Base-by-base conservation (phyloP, 2,329 filamentous ascomycete genomes). In the Alternaria triticimaculans region DNA sequence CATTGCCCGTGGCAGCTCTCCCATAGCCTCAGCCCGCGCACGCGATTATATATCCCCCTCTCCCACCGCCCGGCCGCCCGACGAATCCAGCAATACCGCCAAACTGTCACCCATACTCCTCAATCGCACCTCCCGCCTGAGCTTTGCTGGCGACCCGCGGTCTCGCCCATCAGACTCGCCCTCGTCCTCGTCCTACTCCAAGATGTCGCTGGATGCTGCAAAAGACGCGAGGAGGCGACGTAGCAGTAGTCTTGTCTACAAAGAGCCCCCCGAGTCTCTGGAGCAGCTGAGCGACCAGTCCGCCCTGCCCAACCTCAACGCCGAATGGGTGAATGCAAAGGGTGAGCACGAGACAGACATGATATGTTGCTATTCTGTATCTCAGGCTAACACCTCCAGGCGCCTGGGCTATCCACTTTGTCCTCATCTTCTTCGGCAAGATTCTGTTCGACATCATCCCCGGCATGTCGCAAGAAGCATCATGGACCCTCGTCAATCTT, bases 311-410 rank as follows among this genome's bases (percentile, higher is more conserved):
- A 99, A 99, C 78, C 84, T 97, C 78, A 99, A 99, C 82, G 94
- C 96, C 72, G 93, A 97, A 84, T 99, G 96, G 96, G 96, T 97
- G 72, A 98, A 98, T 82, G 93, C 94, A 76, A 99, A 99, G 89
- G 96, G 96, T 98, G 63, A 57, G 56, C 54, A 5, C 25, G 33
- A 37, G 23, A 21, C 6, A 21, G 23, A 21, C 37, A 28, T 11
- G 9, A 26, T 9, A 20, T 15, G 18, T 25, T 41, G 58, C 18
- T 51, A 15, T 15, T 37, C 8, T 23, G 6, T 41, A 20, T 41
- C 28, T 14, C 20, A 37, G 14, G 64, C 72, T 72, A 63, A 70
- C 53, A 58, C 55, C 55, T 49, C 11, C 78, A 98, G 95, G 96
- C 82, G 96, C 96, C 76, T 99, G 96, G 96, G 94, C 92, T 65